Conservation (phyloP, 1,284 basidiomycete species). For the Tremellales sp. region DNA sequence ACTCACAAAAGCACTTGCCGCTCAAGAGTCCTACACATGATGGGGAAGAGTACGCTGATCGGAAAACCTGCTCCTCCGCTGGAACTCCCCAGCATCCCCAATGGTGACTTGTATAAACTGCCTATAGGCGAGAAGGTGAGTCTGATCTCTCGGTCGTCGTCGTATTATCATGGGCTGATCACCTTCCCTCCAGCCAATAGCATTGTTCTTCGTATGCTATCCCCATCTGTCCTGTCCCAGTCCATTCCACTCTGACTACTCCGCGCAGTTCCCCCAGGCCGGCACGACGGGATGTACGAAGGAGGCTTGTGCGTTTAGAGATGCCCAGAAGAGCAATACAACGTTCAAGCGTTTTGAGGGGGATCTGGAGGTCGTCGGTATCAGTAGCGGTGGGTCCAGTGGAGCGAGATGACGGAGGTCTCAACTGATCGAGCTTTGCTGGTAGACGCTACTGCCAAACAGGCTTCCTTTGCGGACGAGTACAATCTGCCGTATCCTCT, state of each 20-base stretch:
- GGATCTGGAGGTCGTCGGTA: slow-evolving; percentile 64
- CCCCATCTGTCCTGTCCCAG: slow-evolving; percentile 55
- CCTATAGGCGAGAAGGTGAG: slow-evolving; percentile 38
- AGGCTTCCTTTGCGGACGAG: slow-evolving; percentile 68
- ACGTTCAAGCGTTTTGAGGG: slow-evolving; percentile 59
- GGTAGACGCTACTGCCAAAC: slow-evolving; percentile 61
- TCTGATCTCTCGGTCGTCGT: neutral
- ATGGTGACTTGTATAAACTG: slow-evolving; percentile 55
- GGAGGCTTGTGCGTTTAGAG: slow-evolving; percentile 72
- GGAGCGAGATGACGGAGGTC: slow-evolving; percentile 19
- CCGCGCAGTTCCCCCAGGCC: slow-evolving; percentile 47
- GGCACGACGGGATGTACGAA: slow-evolving; percentile 66
- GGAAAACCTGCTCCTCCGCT: slow-evolving; percentile 56
- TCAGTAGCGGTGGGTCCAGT: slow-evolving; percentile 52
- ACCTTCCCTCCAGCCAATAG: slow-evolving; percentile 54
- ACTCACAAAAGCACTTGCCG: no score
- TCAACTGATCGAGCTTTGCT: neutral
- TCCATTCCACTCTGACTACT: slow-evolving; percentile 8
- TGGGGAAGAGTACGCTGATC: slow-evolving; percentile 50
- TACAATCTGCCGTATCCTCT: slow-evolving; percentile 69
- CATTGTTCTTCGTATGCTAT: slow-evolving; percentile 66
- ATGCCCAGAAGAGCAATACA: slow-evolving; percentile 63
- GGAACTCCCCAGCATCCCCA: slow-evolving; percentile 51
- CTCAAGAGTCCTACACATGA: no score
- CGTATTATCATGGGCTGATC: no score